Evolutionary conservation across 2,329 filamentous ascomycete species (phyloP).

Genomic region (Fusarium equiseti): DNA sequence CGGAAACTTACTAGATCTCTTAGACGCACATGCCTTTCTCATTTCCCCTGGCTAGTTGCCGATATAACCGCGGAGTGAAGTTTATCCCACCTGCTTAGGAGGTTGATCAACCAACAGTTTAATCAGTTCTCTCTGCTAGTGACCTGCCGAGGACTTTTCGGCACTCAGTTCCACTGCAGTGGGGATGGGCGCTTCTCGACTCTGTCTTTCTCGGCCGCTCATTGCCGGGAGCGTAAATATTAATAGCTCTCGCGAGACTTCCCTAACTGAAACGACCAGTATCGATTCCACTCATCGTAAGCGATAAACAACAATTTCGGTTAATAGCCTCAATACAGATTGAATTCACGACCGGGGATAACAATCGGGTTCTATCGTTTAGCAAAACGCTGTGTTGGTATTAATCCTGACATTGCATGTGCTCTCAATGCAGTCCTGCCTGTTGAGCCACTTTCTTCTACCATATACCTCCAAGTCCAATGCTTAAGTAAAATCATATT

Average conservation of each 20-base stretch:
- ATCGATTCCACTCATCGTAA: neutral
- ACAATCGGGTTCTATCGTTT: neutral
- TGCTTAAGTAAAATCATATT: slow-evolving; percentile 4
- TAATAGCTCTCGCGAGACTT: slow-evolving; percentile 14
- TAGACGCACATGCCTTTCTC: slow-evolving; percentile 6
- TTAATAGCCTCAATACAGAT: neutral
- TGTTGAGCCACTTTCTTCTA: slow-evolving; percentile 1
- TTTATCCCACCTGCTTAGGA: slow-evolving; percentile 21
- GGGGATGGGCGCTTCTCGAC: slow-evolving; percentile 22
- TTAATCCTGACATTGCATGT: slow-evolving; percentile 3
- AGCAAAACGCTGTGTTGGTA: slow-evolving; percentile 7
- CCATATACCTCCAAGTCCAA: neutral
- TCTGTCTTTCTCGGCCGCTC: slow-evolving; percentile 23
- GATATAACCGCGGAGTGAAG: slow-evolving; percentile 23
- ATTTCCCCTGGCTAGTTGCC: slow-evolving; percentile 18
- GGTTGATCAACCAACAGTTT: slow-evolving; percentile 14
- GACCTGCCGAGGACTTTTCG: slow-evolving; percentile 8
- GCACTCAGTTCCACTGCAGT: slow-evolving; percentile 14
- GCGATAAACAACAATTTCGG: slow-evolving; percentile 27
- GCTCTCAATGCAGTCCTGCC: neutral
- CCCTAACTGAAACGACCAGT: slow-evolving; percentile 12
- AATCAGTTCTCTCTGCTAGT: neutral
- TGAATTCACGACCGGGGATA: neutral
- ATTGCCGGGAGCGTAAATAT: slow-evolving; percentile 15
- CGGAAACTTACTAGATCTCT: slow-evolving; percentile 4